These are phyloP conservation scores for Phytophthora niederhauseri DNA, from an alignment of 352 stramenopile genomes.

Conservation along the genomic window DNA sequence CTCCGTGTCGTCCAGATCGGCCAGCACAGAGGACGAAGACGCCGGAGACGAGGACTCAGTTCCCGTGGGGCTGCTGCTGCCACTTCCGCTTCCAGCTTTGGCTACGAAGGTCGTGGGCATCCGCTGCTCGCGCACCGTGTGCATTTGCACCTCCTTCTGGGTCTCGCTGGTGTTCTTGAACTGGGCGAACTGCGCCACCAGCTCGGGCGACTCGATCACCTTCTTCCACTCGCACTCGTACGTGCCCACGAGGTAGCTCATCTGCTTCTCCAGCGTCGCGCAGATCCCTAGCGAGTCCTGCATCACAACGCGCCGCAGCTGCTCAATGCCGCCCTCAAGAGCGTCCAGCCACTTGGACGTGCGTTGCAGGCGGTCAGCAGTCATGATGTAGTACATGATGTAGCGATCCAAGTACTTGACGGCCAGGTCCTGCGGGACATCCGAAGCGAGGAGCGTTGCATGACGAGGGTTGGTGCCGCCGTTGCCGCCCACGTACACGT, in stretches of 20 bases:
- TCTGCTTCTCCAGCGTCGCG: slow-evolving; percentile 78
- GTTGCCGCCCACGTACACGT: slow-evolving; percentile 92
- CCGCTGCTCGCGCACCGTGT: slow-evolving; percentile 86
- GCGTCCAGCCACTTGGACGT: slow-evolving; percentile 92
- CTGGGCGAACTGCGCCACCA: slow-evolving; percentile 87
- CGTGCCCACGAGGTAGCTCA: slow-evolving; percentile 90
- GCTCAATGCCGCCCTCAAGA: slow-evolving; percentile 69
- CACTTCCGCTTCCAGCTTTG: slow-evolving; percentile 53
- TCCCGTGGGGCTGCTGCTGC: slow-evolving; percentile 59
- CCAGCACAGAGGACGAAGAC: slow-evolving; percentile 31
- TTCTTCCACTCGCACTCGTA: slow-evolving; percentile 96
- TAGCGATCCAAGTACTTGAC: slow-evolving; percentile 91
- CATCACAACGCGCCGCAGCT: slow-evolving; percentile 76
- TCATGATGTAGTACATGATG: slow-evolving; percentile 94
- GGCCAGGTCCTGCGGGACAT: slow-evolving; percentile 56
- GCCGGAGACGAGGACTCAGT: slow-evolving; percentile 47
- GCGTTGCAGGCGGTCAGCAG: slow-evolving; percentile 67
- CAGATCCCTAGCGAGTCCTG: slow-evolving; percentile 91
- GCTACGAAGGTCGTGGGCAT: slow-evolving; percentile 51
- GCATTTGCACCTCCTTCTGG: slow-evolving; percentile 62
- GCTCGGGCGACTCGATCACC: slow-evolving; percentile 86
- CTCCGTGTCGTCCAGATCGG: slow-evolving; percentile 31
- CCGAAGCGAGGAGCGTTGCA: slow-evolving; percentile 57
- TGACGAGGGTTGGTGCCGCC: slow-evolving; percentile 89
- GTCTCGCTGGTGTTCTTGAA: slow-evolving; percentile 91